Percentiles rank a stretch among this genome's conserved stretches.
Conservation (phyloP, 2,329 filamentous ascomycete species). For the Cordyceps tenuipes region DNA sequence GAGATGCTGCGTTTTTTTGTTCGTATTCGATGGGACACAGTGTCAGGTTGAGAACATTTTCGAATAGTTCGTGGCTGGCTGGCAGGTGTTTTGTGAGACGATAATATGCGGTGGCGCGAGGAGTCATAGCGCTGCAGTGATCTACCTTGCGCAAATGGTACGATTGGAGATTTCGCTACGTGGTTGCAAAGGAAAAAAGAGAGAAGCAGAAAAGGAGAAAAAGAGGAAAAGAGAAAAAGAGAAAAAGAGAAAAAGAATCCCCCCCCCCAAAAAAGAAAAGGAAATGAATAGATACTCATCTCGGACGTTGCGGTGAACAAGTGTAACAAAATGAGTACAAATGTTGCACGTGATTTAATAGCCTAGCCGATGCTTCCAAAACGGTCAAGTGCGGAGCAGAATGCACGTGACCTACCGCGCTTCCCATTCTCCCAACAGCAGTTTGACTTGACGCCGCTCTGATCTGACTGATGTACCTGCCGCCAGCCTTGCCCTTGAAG, state of each 20-base stretch:
- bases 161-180: background rate
- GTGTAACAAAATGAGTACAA: background rate
- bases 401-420: conserved; percentile 15
- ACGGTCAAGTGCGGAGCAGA: conserved; percentile 4
- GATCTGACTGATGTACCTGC: background rate
- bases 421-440: conserved; percentile 7
- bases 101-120: background rate
- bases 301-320: too few species aligned
- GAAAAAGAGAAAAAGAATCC: too few species aligned
- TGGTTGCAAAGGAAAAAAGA: background rate
- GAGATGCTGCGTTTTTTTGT: background rate
- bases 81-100: background rate
- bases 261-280: too few species aligned
- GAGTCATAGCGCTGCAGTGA: background rate
- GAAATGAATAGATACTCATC: background rate
- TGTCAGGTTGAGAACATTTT: background rate
- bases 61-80: background rate
- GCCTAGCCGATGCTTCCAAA: background rate
- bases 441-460: conserved; percentile 1
- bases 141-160: background rate
- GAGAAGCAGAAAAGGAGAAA: too few species aligned
- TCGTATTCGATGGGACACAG: background rate
- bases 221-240: background rate
- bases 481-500: background rate
- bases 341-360: conserved; percentile 6